Evolutionary conservation across 2,329 filamentous ascomycete genomes (phyloP).

Genomic region (Raffaelea deltoideospora): DNA sequence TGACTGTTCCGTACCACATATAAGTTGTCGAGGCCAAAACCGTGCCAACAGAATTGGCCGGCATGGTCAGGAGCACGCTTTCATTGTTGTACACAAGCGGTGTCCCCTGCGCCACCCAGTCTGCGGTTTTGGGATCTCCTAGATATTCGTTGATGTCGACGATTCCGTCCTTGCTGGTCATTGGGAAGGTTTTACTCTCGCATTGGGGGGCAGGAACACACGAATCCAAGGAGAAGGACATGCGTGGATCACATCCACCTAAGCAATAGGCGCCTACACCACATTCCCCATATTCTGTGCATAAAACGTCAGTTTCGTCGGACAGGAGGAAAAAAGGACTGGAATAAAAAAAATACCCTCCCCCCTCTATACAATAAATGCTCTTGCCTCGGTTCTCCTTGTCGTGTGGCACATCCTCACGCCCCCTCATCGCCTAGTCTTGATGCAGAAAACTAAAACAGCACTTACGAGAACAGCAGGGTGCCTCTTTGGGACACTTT

Average conservation of each 20-base stretch:
- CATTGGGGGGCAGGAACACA: constrained; percentile 79
- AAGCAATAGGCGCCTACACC: constrained; percentile 91
- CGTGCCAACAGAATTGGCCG: constrained; percentile 69
- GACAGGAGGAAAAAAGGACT: not conserved
- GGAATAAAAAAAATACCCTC: not conserved
- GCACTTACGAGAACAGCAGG: constrained; percentile 6
- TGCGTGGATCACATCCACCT: constrained; percentile 81
- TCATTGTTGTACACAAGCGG: constrained; percentile 49
- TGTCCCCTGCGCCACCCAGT: constrained; percentile 81
- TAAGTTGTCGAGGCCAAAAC: constrained; percentile 72
- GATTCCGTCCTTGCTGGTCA: constrained; percentile 57
- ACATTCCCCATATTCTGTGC: constrained; percentile 78
- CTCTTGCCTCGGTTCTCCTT: too few species aligned
- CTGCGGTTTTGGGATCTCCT: constrained; percentile 61
- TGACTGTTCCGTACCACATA: constrained; percentile 94
- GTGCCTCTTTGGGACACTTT: constrained; percentile 3
- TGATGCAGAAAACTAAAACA: not conserved
- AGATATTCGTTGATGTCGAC: constrained; percentile 66
- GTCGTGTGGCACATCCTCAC: too few species aligned
- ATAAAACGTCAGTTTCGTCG: constrained; percentile 4
- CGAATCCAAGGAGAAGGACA: constrained; percentile 68
- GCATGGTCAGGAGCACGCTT: constrained; percentile 76
- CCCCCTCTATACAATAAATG: too few species aligned
- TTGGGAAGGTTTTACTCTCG: constrained; percentile 55
- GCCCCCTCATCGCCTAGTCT: too few species aligned